Base-by-base conservation (phyloP, 441 rosid species). In the Brassica balearica region DNA sequence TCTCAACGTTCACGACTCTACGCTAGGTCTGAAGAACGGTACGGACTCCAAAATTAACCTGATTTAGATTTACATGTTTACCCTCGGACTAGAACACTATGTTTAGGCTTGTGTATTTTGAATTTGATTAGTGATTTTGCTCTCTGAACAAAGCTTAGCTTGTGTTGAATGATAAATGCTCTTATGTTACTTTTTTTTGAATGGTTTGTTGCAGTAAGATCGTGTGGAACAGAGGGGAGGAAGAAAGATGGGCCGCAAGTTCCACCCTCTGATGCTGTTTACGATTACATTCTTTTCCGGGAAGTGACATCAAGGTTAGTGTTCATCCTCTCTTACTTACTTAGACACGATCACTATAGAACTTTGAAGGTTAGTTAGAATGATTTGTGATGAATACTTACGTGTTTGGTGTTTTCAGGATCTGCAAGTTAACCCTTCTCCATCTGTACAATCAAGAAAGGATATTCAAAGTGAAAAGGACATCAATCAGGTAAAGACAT, bases 1-100 rank as follows among this genome's bases (percentile, higher is more conserved):
- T 64, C 83, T 91, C 81, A 82, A 82, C 65, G 71, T 79, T 25
- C 77, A 80, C 55, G 91, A 79, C 82, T 79, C 82, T 56, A 75
- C 86, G 75, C 78, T 91, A 72, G 91, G 90, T 80, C 86, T 89
- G 2, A 80, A 80, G 71, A 85, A 86, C 67, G 93, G 93, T 91
- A 75, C 64, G 73, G 80, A 46, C 72, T 80, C 73, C 10, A 64
- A 61, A 56, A 67, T 14, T 22, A n/a, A 48, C 63, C 12, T 58
- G 0, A 3, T 46, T 59, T 65, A 48, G 68, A 15, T 29, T 46
- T 29, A 29, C 34, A 29, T 29, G 34, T 29, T 29, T 29, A 29
- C 34, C 34, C 34, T 29, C 34, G 34, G 27, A 25, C 27, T 25
- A 25, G 27, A 25, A 25, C 27, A 25, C 27, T 25, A 25, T 25